Conservation (phyloP, 169 alveolate species). For the Plasmodium gallinaceum region DNA sequence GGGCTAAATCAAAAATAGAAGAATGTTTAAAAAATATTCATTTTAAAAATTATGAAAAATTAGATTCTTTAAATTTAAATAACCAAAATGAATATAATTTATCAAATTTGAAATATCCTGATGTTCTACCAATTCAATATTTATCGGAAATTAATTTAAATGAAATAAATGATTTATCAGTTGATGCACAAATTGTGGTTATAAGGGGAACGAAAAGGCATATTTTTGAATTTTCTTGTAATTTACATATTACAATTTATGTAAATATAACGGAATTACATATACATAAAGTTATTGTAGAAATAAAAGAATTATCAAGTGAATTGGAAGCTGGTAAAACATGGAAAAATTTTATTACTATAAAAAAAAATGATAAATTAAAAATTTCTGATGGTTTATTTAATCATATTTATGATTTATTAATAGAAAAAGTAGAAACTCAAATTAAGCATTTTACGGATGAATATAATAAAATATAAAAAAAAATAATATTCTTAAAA, state of each 20-base stretch:
- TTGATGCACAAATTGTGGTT: slow-evolving; percentile 89
- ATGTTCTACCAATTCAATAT: slow-evolving; percentile 59
- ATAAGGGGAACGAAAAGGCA: slow-evolving; percentile 89
- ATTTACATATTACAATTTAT: slow-evolving; percentile 56
- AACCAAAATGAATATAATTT: slow-evolving; percentile 80
- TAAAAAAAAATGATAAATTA: slow-evolving; percentile 54
- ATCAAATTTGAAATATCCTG: slow-evolving; percentile 64
- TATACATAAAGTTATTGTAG: slow-evolving; percentile 76
- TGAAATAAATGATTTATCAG: slow-evolving; percentile 83
- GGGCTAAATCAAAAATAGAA: slow-evolving; percentile 77
- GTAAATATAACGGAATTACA: slow-evolving; percentile 36
- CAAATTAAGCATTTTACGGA: slow-evolving; percentile 47
- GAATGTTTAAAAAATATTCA: slow-evolving; percentile 69
- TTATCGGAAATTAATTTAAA: slow-evolving; percentile 77
- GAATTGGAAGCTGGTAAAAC: slow-evolving; percentile 85
- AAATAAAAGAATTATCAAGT: slow-evolving; percentile 81
- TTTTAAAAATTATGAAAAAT: slow-evolving; percentile 79
- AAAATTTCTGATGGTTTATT: slow-evolving; percentile 47
- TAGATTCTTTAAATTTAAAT: slow-evolving; percentile 62
- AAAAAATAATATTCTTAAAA: background rate
- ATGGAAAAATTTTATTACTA: slow-evolving; percentile 80
- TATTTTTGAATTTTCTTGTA: slow-evolving; percentile 87
- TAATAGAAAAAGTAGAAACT: slow-evolving; percentile 23
- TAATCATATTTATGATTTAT: slow-evolving; percentile 23
- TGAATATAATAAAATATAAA: slow-evolving; percentile 45